Evolutionary conservation across 495 filamentous ascomycete genomes (phyloP), one percentile per base, ranked within the genome.

Genomic region (Penicillium lividum): DNA sequence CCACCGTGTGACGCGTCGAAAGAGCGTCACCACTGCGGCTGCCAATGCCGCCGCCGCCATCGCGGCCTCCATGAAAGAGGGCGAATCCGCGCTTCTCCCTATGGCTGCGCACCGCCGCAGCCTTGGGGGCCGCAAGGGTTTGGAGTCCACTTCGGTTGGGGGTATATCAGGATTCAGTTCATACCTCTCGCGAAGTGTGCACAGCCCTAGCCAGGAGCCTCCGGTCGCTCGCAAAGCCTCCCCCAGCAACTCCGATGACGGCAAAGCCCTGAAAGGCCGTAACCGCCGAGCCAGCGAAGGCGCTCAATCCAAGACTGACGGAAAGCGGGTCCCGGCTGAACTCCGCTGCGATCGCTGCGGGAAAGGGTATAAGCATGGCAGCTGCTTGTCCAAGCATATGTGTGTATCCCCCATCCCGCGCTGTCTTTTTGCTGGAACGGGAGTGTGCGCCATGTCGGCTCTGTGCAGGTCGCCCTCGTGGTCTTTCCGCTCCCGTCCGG

Each of bases 331-430:
- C 72, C 89, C 86, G 65, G 84, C 86, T 64, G 93, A 97, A 71
- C 83, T 98, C 68, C 89, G 90, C 76, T 98, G 94, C 79, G 93
- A 97, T 69, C 94, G 90, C 76, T 98, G 94, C 82, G 94, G 94
- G 75, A 98, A 98, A 83, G 92, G 91, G 78, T 98, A 98, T 86
- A 98, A 98, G 88, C 94, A 98, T 85, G 93, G 93, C 86, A 98
- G 95, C 82, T 98, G 94, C 88, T 87, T 98, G 81, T 94, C 91
- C 73, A 98, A 98, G 86, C 94, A 98, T 88, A 91, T 97, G 94
- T 98, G 88, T 86, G 94, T 97, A 86, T 83, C 60, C 69, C 71
- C 67, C 72, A 62, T 72, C 70, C 65, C 72, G 72, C 71, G 71
- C 72, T 74, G 65, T 66, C 66, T 52, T 57, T 51, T 57, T 64